A percentile compares a stretch with the other conserved stretches of the same genome.
Conservation (phyloP, 192 early-diverging fungal species). For the Umbelopsis sp. region DNA sequence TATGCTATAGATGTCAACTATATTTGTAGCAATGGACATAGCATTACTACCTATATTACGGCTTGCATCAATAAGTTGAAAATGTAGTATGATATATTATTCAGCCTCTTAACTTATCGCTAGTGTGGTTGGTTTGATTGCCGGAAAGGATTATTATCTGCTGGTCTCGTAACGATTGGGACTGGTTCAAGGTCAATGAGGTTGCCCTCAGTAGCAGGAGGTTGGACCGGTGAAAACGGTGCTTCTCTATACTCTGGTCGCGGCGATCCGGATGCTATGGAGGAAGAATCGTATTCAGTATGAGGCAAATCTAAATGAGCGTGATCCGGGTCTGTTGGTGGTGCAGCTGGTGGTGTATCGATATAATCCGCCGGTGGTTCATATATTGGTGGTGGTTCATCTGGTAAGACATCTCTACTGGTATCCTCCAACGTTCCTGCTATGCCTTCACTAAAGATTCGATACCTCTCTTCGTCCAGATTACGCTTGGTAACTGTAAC, state of each 20-base stretch:
- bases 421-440: slow-evolving; percentile 6
- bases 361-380: background rate
- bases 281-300: background rate
- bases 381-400: slow-evolving; percentile 2
- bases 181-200: background rate
- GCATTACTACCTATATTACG: too few relatives aligned
- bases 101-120: too few relatives aligned
- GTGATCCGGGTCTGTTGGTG: background rate
- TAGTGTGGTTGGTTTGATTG: background rate
- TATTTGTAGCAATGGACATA: too few relatives aligned
- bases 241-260: background rate
- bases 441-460: background rate
- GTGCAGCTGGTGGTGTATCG: background rate
- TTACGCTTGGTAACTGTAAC: slow-evolving; percentile 2
- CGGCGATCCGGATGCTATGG: background rate
- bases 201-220: background rate
- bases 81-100: too few relatives aligned
- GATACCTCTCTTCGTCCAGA: background rate
- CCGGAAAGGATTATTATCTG: background rate
- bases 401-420: background rate
- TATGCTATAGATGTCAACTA: too few relatives aligned
- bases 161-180: background rate
- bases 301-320: background rate
- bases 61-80: too few relatives aligned
- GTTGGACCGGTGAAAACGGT: background rate